These are phyloP conservation scores for Coix lacrymajobi DNA, from an alignment of 176 grass and related monocot species.

Conservation along the genomic window DNA sequence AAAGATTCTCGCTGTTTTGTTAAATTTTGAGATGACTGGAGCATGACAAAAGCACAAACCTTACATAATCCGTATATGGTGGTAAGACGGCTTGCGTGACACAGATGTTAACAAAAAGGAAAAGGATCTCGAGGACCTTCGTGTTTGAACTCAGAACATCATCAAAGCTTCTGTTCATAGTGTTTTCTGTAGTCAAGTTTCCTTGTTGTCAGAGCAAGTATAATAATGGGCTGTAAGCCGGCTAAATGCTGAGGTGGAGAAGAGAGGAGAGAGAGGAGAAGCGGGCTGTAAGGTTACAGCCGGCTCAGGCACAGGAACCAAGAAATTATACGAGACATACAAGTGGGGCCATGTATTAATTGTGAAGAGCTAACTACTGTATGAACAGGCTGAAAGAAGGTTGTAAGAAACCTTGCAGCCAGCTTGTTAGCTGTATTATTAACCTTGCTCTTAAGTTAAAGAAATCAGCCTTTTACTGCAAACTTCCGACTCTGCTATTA, in stretches of 20 bases:
- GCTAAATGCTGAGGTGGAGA: too few species aligned
- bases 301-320: too few species aligned
- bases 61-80: conserved; percentile 11
- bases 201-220: too few species aligned
- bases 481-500: neutral
- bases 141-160: neutral
- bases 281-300: too few species aligned
- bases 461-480: neutral
- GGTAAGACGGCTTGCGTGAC: conserved; percentile 15
- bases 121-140: neutral
- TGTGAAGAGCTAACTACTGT: too few species aligned
- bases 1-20: conserved; percentile 19
- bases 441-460: neutral
- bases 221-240: too few species aligned
- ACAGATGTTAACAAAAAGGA: neutral
- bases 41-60: conserved; percentile 15
- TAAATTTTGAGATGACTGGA: neutral
- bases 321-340: too few species aligned
- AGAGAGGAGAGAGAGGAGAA: too few species aligned
- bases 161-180: neutral
- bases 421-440: too few species aligned
- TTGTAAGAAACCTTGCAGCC: too few species aligned
- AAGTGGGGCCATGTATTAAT: too few species aligned
- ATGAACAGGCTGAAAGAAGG: too few species aligned
- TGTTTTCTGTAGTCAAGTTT: neutral